Base-by-base conservation (phyloP, 192 early-diverging fungal species). In the Coemansia sp. region DNA sequence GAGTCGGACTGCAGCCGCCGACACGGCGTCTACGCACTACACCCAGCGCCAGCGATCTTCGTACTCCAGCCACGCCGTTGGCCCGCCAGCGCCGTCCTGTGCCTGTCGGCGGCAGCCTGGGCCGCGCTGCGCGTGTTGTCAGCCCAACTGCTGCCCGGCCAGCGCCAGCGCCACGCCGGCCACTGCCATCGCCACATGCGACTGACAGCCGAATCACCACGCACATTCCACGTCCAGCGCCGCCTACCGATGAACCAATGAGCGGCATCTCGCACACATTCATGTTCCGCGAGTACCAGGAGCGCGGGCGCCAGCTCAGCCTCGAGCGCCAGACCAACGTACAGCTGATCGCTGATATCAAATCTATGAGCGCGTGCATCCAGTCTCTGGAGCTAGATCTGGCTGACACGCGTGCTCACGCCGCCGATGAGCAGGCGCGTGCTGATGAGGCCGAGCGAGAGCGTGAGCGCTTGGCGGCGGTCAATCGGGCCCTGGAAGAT, bases 201-300 rank as follows among this genome's bases (percentile, higher is more conserved):
- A 44, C 40, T 15, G 15, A 44, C 40, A 44, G 40, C 40, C 40
- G 40, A n/a, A n/a, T 18, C 17, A 46, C 48, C 8, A 61, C 71
- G 56, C 62, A 56, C 31, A 74, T 74, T 42, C 71, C 71, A 21
- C 66, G 54, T 2, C 66, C 34, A 25, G 44, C 58, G 12, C 21
- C 47, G 50, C 46, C 40, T 9, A 15, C n/a, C 9, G 42, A 58
- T 23, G 46, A 24, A 55, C 1, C 60, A 36, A 4, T 31, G 23
- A 48, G 47, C 47, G 17, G 47, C 47, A 20, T 18, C 12, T 23
- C 59, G 1, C 54, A 60, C 14, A 31, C 42, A 4, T 23, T n/a
- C 10, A 42, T 63, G 55, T 3, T 63, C 11, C 14, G 57, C 2
- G 26, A 58, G 24, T 54, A 56, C 56, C 55, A 28, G 23, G 49